Evolutionary conservation across 1,284 basidiomycete species (phyloP).

Genomic region (Ganoderma sinense): DNA sequence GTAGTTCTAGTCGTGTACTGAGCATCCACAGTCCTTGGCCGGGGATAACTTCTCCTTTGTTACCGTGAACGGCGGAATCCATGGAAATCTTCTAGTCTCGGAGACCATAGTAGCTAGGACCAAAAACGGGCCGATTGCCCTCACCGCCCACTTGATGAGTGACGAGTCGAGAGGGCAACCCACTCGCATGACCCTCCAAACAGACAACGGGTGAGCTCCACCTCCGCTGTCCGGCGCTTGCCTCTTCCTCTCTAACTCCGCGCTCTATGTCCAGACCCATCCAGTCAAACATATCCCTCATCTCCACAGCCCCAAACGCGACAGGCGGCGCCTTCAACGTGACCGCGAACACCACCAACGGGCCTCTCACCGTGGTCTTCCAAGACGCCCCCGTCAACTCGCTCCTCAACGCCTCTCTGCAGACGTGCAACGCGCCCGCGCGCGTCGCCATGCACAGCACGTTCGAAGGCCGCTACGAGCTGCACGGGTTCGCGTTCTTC

Average conservation of each 20-base stretch:
- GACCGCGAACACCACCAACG: slow-evolving; percentile 30
- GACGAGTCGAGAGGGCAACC: not conserved
- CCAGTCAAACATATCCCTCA: slow-evolving; percentile 37
- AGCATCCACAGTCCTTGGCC: slow-evolving; percentile 2
- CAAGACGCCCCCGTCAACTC: slow-evolving; percentile 49
- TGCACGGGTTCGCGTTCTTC: slow-evolving; percentile 36
- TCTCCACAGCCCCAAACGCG: slow-evolving; percentile 34
- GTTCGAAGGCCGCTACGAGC: slow-evolving; percentile 51
- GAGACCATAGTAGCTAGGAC: not conserved
- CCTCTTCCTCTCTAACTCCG: slow-evolving; percentile 29
- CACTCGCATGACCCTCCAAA: slow-evolving; percentile 39
- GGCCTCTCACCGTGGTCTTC: slow-evolving; percentile 37
- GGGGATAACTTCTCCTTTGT: slow-evolving; percentile 1
- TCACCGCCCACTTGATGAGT: slow-evolving; percentile 5
- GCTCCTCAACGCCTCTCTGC: slow-evolving; percentile 39
- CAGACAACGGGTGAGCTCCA: slow-evolving; percentile 47
- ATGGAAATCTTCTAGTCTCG: not conserved
- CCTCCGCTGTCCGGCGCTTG: slow-evolving; percentile 33
- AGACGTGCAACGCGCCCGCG: slow-evolving; percentile 42
- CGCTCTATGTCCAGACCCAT: slow-evolving; percentile 41
- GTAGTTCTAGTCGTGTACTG: too few species aligned
- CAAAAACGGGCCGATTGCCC: slow-evolving; percentile 9
- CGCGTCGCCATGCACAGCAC: slow-evolving; percentile 44
- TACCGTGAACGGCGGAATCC: slow-evolving; percentile 4
- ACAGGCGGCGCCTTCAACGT: slow-evolving; percentile 42